Percentiles rank a stretch among this genome's conserved stretches.
phyloP scores from a whole-genome alignment of 495 filamentous ascomycete species.

The Bacidia gigantensis region DNA sequence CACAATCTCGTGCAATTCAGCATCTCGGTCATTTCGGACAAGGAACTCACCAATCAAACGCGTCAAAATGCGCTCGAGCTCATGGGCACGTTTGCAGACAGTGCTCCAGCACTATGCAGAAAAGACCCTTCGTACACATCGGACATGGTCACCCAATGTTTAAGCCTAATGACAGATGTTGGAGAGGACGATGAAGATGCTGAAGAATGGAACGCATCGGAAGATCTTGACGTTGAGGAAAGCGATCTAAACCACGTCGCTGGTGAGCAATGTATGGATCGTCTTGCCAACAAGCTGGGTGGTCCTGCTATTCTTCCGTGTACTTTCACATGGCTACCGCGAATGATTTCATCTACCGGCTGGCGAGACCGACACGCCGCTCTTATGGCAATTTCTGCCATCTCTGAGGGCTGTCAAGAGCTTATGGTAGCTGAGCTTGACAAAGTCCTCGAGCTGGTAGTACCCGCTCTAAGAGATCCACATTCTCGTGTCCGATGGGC shows the following conservation, averaged over 20 bases:
- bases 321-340: conserved; percentile 93
- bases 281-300: conserved; percentile 92
- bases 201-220: conserved; percentile 78
- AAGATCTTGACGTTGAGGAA: conserved; percentile 92
- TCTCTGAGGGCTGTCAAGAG: conserved; percentile 93
- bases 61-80: conserved; percentile 92
- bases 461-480: conserved; percentile 79
- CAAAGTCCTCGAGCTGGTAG: conserved; percentile 84
- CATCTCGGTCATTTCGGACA: conserved; percentile 85
- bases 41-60: conserved; percentile 77
- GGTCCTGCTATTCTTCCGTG: conserved; percentile 73
- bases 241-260: conserved; percentile 97
- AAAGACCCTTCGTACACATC: conserved; percentile 80
- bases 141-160: conserved; percentile 97
- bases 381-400: conserved; percentile 97
- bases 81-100: conserved; percentile 97
- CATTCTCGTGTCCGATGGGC: conserved; percentile 96
- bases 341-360: conserved; percentile 89
- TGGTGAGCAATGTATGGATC: conserved; percentile 97
- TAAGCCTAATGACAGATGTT: conserved; percentile 99
- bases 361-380: conserved; percentile 97
- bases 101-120: conserved; percentile 80
- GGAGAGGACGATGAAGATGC: conserved; percentile 92
- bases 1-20: conserved; percentile 82
- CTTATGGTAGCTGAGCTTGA: conserved; percentile 90